Base-by-base conservation (phyloP, 257 asterid genomes). In the Fraxinus americana region DNA sequence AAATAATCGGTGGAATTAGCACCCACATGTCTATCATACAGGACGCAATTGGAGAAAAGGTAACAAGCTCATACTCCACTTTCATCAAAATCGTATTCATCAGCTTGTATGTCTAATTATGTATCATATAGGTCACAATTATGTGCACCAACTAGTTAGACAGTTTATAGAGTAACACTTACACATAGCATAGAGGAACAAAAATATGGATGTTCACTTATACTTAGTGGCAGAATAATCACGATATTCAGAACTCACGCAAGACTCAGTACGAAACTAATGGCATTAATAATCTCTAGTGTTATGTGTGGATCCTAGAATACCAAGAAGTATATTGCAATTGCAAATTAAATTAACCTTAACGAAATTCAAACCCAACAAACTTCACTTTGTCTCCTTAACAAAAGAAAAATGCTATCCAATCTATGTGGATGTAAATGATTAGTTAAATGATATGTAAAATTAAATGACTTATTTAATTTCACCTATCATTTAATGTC, bases 41-140 rank as follows among this genome's bases (percentile, higher is more conserved):
- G 79, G 97, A 92, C 11, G 94, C 98, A 35, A 91, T 92, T 43
- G 97, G 97, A 61, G 98, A 92, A 79, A 92, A 92, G 98, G 98
- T 92, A 81, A 75, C 39, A 7, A 70, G 6, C 45, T 57, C 34
- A 14, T 65, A n/a, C 30, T 41, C 72, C 29, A 38, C 52, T 4
- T 12, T 57, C 19, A 39, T 25, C 5, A 23, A 25, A 59, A 70
- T 45, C 38, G 12, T 45, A 13, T 74, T 68, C 59, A 34, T 10
- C 4, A 10, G 30, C 7, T 59, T 21, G 57, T 48, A 14, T 48
- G n/a, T 48, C 50, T 41, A 41, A 41, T 41, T 41, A 59, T 8
- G 16, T n/a, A 11, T 19, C 23, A 59, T 59, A 59, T 11, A 59
- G 23, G 30, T 59, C 14, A 59, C 67, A 59, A 59, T 59, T 59